phyloP scores from a whole-genome alignment of 768 basidiomycete species.

The Suillus americanus region DNA sequence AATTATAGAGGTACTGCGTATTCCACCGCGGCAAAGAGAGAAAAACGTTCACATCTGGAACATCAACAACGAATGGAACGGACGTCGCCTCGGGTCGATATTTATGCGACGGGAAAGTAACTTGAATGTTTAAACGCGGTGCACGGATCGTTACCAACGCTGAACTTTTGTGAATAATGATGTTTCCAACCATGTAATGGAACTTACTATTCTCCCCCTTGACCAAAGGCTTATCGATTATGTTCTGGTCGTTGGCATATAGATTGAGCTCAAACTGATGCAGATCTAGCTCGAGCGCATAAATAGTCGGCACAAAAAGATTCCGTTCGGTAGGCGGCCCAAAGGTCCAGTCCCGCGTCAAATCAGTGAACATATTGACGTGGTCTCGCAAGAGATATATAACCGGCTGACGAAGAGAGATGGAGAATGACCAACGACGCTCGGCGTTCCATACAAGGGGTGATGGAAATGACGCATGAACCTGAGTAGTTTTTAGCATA shows the following conservation, averaged over 20 bases:
- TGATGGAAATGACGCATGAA: conserved; percentile 72
- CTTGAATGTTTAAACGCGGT: conserved; percentile 45
- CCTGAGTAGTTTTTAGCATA: conserved; percentile 34
- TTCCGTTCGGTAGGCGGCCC: conserved; percentile 80
- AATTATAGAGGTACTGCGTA: conserved; percentile 70
- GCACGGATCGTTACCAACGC: conserved; percentile 76
- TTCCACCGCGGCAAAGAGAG: conserved; percentile 89
- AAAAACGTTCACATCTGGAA: conserved; percentile 53
- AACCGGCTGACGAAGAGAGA: conserved; percentile 68
- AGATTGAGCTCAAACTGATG: conserved; percentile 76
- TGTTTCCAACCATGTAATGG: not conserved
- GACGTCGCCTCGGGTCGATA: conserved; percentile 71
- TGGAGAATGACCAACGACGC: conserved; percentile 76
- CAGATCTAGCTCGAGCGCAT: conserved; percentile 67
- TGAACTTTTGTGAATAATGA: conserved; percentile 27
- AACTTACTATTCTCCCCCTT: conserved; percentile 79
- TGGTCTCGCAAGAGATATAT: conserved; percentile 89
- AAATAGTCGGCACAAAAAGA: conserved; percentile 82
- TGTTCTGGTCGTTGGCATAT: conserved; percentile 95
- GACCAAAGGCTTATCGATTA: conserved; percentile 85
- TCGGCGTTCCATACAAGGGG: conserved; percentile 82
- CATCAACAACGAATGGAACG: conserved; percentile 63
- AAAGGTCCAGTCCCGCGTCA: conserved; percentile 89
- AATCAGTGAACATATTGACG: conserved; percentile 89
- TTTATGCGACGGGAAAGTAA: conserved; percentile 64